Percentiles rank a stretch among this genome's conserved stretches.
phyloP scores from a whole-genome alignment of 2,329 filamentous ascomycete genomes.

The Clarireedia homoeocarpa region DNA sequence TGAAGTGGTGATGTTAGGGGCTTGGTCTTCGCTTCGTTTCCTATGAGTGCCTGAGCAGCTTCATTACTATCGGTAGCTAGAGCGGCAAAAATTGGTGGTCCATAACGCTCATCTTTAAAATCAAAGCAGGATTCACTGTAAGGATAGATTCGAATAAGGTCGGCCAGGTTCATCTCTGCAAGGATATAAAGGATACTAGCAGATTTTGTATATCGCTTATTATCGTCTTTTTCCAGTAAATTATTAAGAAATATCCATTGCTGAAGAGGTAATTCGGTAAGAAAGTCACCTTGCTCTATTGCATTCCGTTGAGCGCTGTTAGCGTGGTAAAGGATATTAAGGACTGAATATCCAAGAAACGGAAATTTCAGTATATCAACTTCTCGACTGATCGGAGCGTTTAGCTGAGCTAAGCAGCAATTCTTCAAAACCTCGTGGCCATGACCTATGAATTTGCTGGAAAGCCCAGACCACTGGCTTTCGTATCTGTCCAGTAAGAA shows the following conservation, averaged over 20 bases:
- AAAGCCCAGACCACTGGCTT: constrained; percentile 12
- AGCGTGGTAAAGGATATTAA: constrained; percentile 35
- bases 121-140: constrained; percentile 17
- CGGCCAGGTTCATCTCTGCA: constrained; percentile 26
- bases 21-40: constrained; percentile 8
- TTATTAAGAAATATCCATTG: constrained; percentile 30
- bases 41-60: constrained; percentile 23
- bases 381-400: constrained; percentile 11
- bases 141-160: constrained; percentile 25
- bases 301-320: constrained; percentile 29
- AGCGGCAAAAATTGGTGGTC: constrained; percentile 31
- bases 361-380: constrained; percentile 29
- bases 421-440: constrained; percentile 20
- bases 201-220: constrained; percentile 21
- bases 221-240: constrained; percentile 24
- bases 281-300: constrained; percentile 30
- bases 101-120: constrained; percentile 28
- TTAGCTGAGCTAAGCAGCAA: constrained; percentile 21
- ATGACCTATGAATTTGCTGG: constrained; percentile 17
- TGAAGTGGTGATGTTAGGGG: constrained; percentile 6
- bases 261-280: constrained; percentile 26
- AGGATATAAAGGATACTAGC: constrained; percentile 32
- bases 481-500: constrained; percentile 33
- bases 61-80: constrained; percentile 27
- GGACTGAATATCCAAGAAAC: constrained; percentile 39